Conservation (phyloP, 129 eudicot species). For the Erigeron canadensis region DNA sequence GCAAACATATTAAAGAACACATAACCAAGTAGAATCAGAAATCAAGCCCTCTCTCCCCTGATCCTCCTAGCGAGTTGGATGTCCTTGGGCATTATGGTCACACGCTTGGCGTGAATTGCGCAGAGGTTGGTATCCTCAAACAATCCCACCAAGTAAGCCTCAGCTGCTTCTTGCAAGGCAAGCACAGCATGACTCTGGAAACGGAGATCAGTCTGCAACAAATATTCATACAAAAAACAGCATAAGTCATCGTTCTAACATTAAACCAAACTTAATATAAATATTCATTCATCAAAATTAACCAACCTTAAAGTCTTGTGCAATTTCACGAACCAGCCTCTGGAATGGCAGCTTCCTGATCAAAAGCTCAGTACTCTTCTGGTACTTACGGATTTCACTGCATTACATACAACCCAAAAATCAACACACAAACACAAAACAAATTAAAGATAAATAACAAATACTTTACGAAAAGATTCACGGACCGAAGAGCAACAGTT, state of each 20-base stretch:
- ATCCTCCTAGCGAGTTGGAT: slow-evolving; percentile 48
- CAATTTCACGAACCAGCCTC: slow-evolving; percentile 63
- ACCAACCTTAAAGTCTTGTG: slow-evolving; percentile 48
- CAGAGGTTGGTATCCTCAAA: slow-evolving; percentile 47
- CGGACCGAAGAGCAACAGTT: slow-evolving; percentile 47
- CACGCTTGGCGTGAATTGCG: slow-evolving; percentile 47
- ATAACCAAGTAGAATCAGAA: neutral
- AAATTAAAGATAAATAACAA: neutral
- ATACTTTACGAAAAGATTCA: neutral
- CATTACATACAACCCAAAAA: neutral
- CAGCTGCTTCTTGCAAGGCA: slow-evolving; percentile 53
- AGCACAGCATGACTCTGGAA: slow-evolving; percentile 47
- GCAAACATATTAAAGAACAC: neutral
- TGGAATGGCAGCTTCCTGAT: slow-evolving; percentile 78
- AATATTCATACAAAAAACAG: neutral
- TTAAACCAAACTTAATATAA: neutral
- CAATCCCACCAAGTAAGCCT: slow-evolving; percentile 45
- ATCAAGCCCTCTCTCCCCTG: slow-evolving; percentile 50
- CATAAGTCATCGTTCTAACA: neutral
- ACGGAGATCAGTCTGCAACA: slow-evolving; percentile 42
- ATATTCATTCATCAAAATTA: neutral
- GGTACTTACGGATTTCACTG: slow-evolving; percentile 65
- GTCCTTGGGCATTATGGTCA: slow-evolving; percentile 51
- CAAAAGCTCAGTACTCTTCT: slow-evolving; percentile 60
- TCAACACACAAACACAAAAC: neutral